Evolutionary conservation across 768 basidiomycete species (phyloP).

Genomic region (Cystobasidium tubakii): DNA sequence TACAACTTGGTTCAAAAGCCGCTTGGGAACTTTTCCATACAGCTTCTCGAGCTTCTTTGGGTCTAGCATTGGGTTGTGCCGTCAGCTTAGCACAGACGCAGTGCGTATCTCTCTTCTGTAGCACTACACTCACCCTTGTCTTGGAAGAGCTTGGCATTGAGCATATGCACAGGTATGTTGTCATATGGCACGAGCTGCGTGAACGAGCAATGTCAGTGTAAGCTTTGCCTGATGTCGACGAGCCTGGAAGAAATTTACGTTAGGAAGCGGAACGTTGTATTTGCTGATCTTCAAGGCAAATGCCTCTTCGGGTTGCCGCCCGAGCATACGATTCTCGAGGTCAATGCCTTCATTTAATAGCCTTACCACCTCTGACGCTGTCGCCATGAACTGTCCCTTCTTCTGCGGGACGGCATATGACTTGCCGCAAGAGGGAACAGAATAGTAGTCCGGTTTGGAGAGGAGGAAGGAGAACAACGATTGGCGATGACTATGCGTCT

Average conservation of each 20-base stretch:
- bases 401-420: slow-evolving; percentile 11
- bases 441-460: background rate
- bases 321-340: background rate
- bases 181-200: background rate
- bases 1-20: background rate
- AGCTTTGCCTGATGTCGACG: background rate
- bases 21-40: background rate
- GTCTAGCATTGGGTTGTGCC: background rate
- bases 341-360: background rate
- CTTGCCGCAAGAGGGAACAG: background rate
- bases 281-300: background rate
- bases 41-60: background rate
- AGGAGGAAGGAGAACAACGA: background rate
- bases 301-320: background rate
- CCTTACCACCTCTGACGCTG: background rate
- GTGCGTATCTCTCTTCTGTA: too few species aligned
- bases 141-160: background rate
- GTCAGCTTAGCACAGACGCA: background rate
- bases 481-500: background rate
- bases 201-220: background rate
- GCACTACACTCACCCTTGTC: background rate
- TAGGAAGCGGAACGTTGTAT: background rate
- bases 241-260: background rate
- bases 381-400: background rate
- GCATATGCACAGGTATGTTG: background rate